Evolutionary conservation across 768 basidiomycete species (phyloP), one percentile per base, ranked within the genome.

Genomic region (Gymnopilus junonius): DNA sequence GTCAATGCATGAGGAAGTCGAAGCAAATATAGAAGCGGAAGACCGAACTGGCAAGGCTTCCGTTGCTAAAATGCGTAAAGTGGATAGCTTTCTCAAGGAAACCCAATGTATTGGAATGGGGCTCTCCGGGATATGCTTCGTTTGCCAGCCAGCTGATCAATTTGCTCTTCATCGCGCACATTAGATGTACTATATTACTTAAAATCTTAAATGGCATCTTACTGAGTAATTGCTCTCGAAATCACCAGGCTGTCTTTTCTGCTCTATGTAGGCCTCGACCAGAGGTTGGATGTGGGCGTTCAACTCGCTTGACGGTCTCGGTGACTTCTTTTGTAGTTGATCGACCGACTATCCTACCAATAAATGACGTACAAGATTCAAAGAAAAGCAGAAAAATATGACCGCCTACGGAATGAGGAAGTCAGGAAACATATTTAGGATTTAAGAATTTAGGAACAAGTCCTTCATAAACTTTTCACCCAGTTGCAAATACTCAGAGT

Each of bases 341-440:
- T 35, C 66, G 65, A 5, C 69, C 75, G 11, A 70, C 67, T 27
- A 74, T 27, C 23, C 72, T 73, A 42, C 10, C 54, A n/a, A 43
- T 32, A 17, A 46, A 23, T 23, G n/a, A n/a, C 31, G 10, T 55
- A 25, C n/a, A 43, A 37, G 7, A 15, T 25, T 20, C 15, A 32
- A 21, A 2, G 64, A 53, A n/a, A 39, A 8, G 34, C n/a, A n/a
- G n/a, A n/a, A 34, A 35, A 15, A n/a, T 14, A 27, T 55, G 10
- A 17, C n/a, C 17, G 68, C 70, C 10, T 25, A 71, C 68, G 71
- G 70, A 46, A 58, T 65, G 35, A 72, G 57, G 39, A 67, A 39
- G 8, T 58, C 17, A 1, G 71, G 71, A 48, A 70, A 69, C 29
- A 65, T 60, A 32, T 72, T 70, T 50, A 72, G 64, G 14, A 70